A percentile compares a stretch with the other conserved stretches of the same genome.
Conservation (phyloP, 176 grass and related monocot species). For the Puya raimondii region DNA sequence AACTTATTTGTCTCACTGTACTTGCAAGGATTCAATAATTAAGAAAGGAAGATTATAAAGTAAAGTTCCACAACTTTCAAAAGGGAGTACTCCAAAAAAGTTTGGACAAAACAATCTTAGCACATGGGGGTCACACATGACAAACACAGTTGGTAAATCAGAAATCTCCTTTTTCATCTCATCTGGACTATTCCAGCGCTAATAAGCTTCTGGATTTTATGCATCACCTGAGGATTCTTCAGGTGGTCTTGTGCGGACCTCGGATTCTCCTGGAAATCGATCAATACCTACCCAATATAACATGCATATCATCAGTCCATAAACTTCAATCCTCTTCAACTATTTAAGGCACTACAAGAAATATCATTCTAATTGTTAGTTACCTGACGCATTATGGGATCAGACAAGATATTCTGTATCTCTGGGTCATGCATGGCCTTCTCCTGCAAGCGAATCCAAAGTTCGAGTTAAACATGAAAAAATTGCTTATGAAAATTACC, state of each 20-base stretch:
- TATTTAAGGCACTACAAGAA: background rate
- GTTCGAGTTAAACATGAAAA: conserved; percentile 14
- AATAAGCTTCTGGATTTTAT: conserved; percentile 82
- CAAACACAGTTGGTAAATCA: background rate
- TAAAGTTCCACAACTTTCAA: no score
- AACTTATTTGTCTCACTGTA: no score
- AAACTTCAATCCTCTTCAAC: no score
- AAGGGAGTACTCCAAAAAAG: no score
- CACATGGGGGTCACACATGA: conserved; percentile 7
- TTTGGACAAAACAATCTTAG: no score
- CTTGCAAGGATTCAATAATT: no score
- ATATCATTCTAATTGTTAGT: background rate
- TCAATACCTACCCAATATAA: conserved; percentile 39
- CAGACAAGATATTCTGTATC: conserved; percentile 70
- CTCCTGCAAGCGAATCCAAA: conserved; percentile 22
- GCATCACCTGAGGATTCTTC: conserved; percentile 77
- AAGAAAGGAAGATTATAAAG: no score
- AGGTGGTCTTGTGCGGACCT: conserved; percentile 52
- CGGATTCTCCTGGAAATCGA: conserved; percentile 88
- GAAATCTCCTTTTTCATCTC: conserved; percentile 25
- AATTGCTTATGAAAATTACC: background rate
- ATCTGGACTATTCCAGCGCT: conserved; percentile 72
- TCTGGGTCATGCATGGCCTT: conserved; percentile 95
- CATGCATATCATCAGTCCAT: background rate
- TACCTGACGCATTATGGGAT: conserved; percentile 91